These are phyloP conservation scores for Neostapfia colusana DNA, from an alignment of 176 grass and related monocot species.

Conservation along the genomic window DNA sequence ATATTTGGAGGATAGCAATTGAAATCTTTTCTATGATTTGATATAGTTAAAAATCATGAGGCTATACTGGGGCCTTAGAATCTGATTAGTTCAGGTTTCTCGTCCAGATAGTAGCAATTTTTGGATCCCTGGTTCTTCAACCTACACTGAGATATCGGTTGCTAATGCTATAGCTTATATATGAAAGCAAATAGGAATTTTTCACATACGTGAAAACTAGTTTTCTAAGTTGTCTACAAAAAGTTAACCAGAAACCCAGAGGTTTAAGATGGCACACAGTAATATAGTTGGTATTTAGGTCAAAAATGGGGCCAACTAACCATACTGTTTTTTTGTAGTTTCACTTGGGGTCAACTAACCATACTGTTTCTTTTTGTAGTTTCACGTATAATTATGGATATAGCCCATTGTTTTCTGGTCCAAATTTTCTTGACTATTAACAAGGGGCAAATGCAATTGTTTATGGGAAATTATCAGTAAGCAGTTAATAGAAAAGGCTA, in stretches of 20 bases:
- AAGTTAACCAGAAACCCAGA: background rate
- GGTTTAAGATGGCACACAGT: background rate
- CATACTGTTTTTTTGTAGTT: background rate
- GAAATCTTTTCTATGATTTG: constrained; percentile 1
- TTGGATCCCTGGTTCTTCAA: background rate
- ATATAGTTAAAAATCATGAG: background rate
- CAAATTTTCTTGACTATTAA: constrained; percentile 13
- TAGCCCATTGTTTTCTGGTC: background rate
- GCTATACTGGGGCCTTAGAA: background rate
- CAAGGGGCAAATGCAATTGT: background rate
- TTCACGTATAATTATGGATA: background rate
- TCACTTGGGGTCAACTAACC: background rate
- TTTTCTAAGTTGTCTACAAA: background rate
- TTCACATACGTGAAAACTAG: background rate
- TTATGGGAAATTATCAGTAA: background rate
- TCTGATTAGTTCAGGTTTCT: background rate
- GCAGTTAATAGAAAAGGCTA: background rate
- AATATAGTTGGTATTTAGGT: background rate
- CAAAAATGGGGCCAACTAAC: background rate
- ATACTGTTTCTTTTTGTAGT: background rate
- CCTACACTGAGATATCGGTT: background rate
- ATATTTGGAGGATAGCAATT: background rate
- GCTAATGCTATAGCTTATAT: background rate
- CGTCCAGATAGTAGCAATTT: background rate
- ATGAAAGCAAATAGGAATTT: background rate